These are phyloP conservation scores for Botrytis fragariae DNA, from an alignment of 2,329 filamentous ascomycete genomes.

Conservation along the genomic window DNA sequence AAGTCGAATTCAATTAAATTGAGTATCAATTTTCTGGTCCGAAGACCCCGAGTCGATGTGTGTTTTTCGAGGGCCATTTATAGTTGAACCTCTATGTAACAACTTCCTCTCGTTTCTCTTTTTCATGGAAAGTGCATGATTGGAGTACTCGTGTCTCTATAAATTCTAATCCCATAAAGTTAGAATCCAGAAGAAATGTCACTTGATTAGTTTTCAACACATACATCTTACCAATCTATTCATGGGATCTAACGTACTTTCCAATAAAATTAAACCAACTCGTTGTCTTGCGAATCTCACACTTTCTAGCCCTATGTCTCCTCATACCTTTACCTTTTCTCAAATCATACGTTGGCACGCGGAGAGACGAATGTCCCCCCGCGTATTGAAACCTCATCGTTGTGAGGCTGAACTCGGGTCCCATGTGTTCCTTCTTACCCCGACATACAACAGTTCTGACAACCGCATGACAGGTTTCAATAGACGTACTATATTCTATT, in stretches of 20 bases:
- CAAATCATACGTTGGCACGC: not conserved
- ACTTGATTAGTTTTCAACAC: not conserved
- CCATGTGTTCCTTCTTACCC: not conserved
- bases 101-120: not conserved
- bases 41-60: not conserved
- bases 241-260: too few relatives aligned
- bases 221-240: not conserved
- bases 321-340: not conserved
- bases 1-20: not conserved
- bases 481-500: not conserved
- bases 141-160: not conserved
- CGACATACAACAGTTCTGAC: not conserved
- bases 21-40: not conserved
- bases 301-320: too few relatives aligned
- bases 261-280: not conserved
- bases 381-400: not conserved
- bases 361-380: not conserved
- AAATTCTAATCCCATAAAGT: not conserved
- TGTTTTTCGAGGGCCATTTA: not conserved
- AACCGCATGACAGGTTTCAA: not conserved
- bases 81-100: not conserved
- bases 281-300: not conserved
- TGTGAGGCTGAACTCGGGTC: not conserved
- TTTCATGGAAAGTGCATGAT: not conserved
- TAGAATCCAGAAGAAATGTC: not conserved